phyloP scores from a whole-genome alignment of 2,329 filamentous ascomycete species.

The Trematosphaeria pertusa region DNA sequence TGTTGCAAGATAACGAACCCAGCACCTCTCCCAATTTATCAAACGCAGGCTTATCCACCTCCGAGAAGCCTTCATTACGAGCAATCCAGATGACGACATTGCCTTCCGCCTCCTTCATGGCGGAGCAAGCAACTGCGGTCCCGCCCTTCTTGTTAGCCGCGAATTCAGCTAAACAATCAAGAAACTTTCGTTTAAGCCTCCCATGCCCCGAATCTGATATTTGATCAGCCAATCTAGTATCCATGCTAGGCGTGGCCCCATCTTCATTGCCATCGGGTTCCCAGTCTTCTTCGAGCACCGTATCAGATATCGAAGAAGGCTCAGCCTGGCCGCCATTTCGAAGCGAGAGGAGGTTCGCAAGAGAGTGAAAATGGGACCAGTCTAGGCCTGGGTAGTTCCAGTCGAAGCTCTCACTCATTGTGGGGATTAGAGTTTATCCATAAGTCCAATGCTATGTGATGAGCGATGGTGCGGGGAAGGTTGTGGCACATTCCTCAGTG shows the following conservation, averaged over 20 bases:
- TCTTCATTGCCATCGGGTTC: slow-evolving; percentile 10
- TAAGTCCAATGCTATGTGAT: slow-evolving; percentile 6
- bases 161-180: slow-evolving; percentile 32
- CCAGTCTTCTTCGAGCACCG: slow-evolving; percentile 22
- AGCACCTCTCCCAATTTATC: slow-evolving; percentile 15
- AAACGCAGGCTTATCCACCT: slow-evolving; percentile 20
- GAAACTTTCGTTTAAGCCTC: slow-evolving; percentile 29
- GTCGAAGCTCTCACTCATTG: slow-evolving; percentile 26
- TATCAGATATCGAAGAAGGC: slow-evolving; percentile 19
- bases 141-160: slow-evolving; percentile 30
- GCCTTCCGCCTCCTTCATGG: slow-evolving; percentile 30
- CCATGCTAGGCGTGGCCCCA: slow-evolving; percentile 16
- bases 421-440: slow-evolving; percentile 1
- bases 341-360: slow-evolving; percentile 32
- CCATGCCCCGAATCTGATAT: slow-evolving; percentile 28
- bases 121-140: slow-evolving; percentile 26
- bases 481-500: background rate
- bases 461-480: slow-evolving; percentile 5
- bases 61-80: slow-evolving; percentile 29
- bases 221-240: slow-evolving; percentile 25
- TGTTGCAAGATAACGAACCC: slow-evolving; percentile 12
- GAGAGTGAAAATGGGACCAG: slow-evolving; percentile 27
- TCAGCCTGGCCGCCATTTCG: slow-evolving; percentile 33
- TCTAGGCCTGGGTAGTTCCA: slow-evolving; percentile 26
- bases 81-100: slow-evolving; percentile 28